Evolutionary conservation across 768 basidiomycete genomes (phyloP).

Genomic region (Amanita thiersii): DNA sequence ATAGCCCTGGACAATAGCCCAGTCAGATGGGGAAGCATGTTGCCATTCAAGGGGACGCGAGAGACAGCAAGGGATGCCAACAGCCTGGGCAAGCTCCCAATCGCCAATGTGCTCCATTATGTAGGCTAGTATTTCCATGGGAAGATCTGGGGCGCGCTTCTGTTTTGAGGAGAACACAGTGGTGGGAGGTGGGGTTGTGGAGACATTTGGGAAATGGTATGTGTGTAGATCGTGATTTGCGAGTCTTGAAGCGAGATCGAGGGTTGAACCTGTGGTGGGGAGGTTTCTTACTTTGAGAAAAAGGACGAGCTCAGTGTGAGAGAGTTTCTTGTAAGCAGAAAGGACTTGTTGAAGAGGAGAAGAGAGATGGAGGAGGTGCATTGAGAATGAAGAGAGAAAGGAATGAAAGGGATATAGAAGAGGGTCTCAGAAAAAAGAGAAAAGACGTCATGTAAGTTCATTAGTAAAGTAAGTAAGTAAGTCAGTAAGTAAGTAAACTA

Average conservation of each 20-base stretch:
- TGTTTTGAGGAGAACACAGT: slow-evolving; percentile 17
- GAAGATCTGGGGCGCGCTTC: slow-evolving; percentile 46
- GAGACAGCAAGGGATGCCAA: slow-evolving; percentile 66
- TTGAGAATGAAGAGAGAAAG: slow-evolving; percentile 8
- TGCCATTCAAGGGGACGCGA: slow-evolving; percentile 63
- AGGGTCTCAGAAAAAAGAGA: slow-evolving; percentile 14
- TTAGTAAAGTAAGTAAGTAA: no score
- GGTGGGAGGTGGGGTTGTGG: slow-evolving; percentile 19
- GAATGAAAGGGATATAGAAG: slow-evolving; percentile 10
- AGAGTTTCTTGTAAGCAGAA: slow-evolving; percentile 62
- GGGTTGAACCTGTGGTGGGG: slow-evolving; percentile 52
- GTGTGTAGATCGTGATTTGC: slow-evolving; percentile 69
- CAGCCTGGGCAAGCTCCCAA: slow-evolving; percentile 78
- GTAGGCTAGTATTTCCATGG: slow-evolving; percentile 67
- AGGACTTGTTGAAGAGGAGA: slow-evolving; percentile 43
- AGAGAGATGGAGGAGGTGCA: slow-evolving; percentile 18
- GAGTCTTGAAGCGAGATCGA: slow-evolving; percentile 62
- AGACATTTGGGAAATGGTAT: slow-evolving; percentile 48
- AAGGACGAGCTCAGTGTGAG: slow-evolving; percentile 59
- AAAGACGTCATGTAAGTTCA: slow-evolving; percentile 3
- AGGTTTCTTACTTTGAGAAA: slow-evolving; percentile 70
- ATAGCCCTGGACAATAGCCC: slow-evolving; percentile 61
- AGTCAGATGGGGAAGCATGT: slow-evolving; percentile 60
- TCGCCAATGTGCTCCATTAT: slow-evolving; percentile 75
- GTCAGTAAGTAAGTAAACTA: no score